These are phyloP conservation scores for Colletotrichum paranaense DNA, from an alignment of 2,329 filamentous ascomycete species.

Conservation along the genomic window DNA sequence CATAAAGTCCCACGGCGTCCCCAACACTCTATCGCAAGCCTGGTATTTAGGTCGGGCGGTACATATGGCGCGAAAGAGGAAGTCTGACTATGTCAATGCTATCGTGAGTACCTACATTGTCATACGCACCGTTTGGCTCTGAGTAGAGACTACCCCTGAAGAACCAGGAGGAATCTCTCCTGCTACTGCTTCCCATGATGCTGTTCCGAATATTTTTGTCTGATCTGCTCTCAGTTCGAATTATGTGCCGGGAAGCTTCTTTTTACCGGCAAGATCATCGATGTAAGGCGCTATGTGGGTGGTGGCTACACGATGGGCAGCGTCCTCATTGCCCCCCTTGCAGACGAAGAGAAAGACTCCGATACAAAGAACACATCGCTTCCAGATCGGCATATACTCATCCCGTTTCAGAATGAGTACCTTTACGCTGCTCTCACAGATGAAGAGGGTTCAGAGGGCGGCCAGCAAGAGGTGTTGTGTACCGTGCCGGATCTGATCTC, in stretches of 20 bases:
- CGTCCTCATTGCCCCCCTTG: slow-evolving; percentile 46
- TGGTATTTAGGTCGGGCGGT: slow-evolving; percentile 49
- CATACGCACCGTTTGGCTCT: no score
- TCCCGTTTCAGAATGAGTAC: slow-evolving; percentile 56
- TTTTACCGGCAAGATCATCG: slow-evolving; percentile 53
- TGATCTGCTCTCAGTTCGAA: neutral
- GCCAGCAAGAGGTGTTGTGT: slow-evolving; percentile 44
- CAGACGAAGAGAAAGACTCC: slow-evolving; percentile 42
- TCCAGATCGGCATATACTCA: slow-evolving; percentile 46
- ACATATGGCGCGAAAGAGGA: slow-evolving; percentile 43
- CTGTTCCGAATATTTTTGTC: neutral
- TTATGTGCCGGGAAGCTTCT: slow-evolving; percentile 42
- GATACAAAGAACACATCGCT: slow-evolving; percentile 27
- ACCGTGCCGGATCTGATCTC: slow-evolving; percentile 51
- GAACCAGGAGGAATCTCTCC: neutral
- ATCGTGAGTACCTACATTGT: slow-evolving; percentile 1
- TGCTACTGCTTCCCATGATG: neutral
- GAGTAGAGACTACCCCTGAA: no score
- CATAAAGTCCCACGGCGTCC: slow-evolving; percentile 47
- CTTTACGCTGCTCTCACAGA: slow-evolving; percentile 50
- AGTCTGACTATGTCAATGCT: slow-evolving; percentile 43
- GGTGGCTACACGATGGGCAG: slow-evolving; percentile 55
- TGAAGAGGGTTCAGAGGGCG: slow-evolving; percentile 42
- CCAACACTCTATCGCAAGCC: slow-evolving; percentile 47
- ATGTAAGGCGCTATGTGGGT: slow-evolving; percentile 50